Evolutionary conservation across 345 rosid species (phyloP).

Genomic region (Firmiana major): DNA sequence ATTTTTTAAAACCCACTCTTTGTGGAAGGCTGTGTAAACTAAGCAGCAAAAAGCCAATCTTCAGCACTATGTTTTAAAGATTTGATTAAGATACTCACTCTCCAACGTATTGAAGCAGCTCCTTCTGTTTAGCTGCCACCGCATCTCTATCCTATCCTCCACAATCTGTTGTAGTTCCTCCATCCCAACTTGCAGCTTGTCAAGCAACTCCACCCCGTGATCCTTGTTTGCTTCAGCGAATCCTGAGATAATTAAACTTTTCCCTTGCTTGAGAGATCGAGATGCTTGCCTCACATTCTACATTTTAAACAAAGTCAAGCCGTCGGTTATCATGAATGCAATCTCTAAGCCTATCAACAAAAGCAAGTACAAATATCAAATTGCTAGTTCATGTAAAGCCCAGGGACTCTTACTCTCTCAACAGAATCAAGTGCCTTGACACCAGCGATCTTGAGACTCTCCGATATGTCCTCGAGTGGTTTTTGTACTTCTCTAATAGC

Average conservation of each 20-base stretch:
- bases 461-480: constrained; percentile 94
- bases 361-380: not conserved
- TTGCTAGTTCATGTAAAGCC: not conserved
- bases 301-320: constrained; percentile 15
- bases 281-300: constrained; percentile 92
- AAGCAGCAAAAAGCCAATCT: not conserved
- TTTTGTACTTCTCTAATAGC: constrained; percentile 94
- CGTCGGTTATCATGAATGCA: constrained; percentile 5
- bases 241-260: constrained; percentile 61
- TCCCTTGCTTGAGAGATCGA: constrained; percentile 71
- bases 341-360: not conserved
- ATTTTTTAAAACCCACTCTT: not conserved
- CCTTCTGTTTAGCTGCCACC: constrained; percentile 85
- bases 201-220: constrained; percentile 68
- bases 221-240: constrained; percentile 90
- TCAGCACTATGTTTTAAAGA: not conserved
- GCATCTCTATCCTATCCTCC: constrained; percentile 88
- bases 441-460: constrained; percentile 87
- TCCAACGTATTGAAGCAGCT: constrained; percentile 83
- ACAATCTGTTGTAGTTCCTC: constrained; percentile 81
- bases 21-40: not conserved
- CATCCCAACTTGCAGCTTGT: constrained; percentile 79
- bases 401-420: constrained; percentile 58
- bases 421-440: constrained; percentile 88
- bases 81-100: constrained; percentile 43